Conservation (phyloP, 2,329 filamentous ascomycete genomes). For the Trichoderma gracile region DNA sequence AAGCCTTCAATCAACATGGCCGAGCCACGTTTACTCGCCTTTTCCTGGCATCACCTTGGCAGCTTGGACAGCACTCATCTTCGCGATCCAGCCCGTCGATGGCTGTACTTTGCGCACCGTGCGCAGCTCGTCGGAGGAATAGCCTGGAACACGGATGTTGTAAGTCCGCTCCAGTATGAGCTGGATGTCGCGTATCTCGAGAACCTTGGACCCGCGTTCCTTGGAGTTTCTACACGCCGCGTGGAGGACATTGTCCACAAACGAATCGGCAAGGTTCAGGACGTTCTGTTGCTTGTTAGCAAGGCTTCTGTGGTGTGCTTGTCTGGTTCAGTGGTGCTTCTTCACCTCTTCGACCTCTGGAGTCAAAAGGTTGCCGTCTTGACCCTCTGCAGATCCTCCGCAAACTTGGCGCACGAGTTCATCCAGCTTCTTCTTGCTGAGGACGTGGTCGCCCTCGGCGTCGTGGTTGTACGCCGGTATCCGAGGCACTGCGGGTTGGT, state of each 20-base stretch:
- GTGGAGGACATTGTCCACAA: slow-evolving; percentile 88
- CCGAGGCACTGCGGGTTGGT: slow-evolving; percentile 80
- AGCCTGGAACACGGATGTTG: slow-evolving; percentile 91
- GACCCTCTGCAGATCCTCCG: slow-evolving; percentile 71
- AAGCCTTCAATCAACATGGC: background rate
- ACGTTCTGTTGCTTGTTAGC: slow-evolving; percentile 63
- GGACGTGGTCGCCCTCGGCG: slow-evolving; percentile 84
- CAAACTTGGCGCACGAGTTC: slow-evolving; percentile 93
- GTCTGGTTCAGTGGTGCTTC: background rate
- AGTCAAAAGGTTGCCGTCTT: slow-evolving; percentile 74
- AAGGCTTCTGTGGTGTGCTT: slow-evolving; percentile 23
- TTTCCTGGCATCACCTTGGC: slow-evolving; percentile 76
- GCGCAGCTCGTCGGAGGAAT: slow-evolving; percentile 89
- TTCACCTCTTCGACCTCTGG: slow-evolving; percentile 94
- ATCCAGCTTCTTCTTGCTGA: slow-evolving; percentile 98
- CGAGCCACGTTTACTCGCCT: slow-evolving; percentile 44
- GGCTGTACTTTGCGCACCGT: slow-evolving; percentile 94
- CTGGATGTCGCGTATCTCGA: slow-evolving; percentile 86
- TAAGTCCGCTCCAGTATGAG: slow-evolving; percentile 81
- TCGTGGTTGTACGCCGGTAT: slow-evolving; percentile 84
- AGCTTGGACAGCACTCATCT: slow-evolving; percentile 95
- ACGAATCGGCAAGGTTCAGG: slow-evolving; percentile 86
- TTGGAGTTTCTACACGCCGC: slow-evolving; percentile 89
- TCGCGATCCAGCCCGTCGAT: slow-evolving; percentile 84
- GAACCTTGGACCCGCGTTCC: slow-evolving; percentile 82